Percentiles rank a stretch among this genome's conserved stretches.
These are phyloP conservation scores for Globisporangium splendens DNA, from an alignment of 352 stramenopile species.

Conservation along the genomic window DNA sequence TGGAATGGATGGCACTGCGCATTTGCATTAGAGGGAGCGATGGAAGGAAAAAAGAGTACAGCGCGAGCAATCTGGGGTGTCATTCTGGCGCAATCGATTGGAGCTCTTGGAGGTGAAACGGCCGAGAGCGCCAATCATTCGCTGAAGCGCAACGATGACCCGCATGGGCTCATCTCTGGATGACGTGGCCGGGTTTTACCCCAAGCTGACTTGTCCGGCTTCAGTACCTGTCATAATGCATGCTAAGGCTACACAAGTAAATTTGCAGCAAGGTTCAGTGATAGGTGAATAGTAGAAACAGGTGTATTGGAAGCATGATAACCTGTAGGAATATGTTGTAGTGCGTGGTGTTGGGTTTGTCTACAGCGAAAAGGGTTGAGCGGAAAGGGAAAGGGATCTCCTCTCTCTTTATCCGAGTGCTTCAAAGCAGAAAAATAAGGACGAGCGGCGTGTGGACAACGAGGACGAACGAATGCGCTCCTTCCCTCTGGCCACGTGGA, in stretches of 20 bases:
- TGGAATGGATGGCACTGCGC: too few relatives aligned
- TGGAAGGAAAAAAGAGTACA: too few relatives aligned
- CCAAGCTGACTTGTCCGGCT: background rate
- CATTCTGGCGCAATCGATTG: background rate
- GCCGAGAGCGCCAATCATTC: constrained; percentile 10
- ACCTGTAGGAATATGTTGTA: background rate
- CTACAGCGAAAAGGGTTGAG: constrained; percentile 6
- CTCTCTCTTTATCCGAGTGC: too few relatives aligned
- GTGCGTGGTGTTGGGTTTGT: constrained; percentile 6
- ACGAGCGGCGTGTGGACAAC: background rate
- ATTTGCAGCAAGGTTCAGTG: background rate
- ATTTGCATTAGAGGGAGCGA: too few relatives aligned
- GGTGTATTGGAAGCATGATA: background rate
- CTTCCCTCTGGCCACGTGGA: background rate
- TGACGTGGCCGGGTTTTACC: background rate
- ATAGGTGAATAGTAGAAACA: background rate
- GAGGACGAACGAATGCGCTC: background rate
- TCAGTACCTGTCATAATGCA: background rate
- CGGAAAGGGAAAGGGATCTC: background rate
- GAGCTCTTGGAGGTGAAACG: background rate
- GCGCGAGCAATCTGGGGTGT: background rate
- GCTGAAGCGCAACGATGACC: constrained; percentile 21
- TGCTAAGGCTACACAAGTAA: background rate
- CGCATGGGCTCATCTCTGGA: background rate
- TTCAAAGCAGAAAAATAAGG: constrained; percentile 12